Evolutionary conservation across 208 protist species (phyloP).

Genomic region (Jaenimonas drosophilae): DNA sequence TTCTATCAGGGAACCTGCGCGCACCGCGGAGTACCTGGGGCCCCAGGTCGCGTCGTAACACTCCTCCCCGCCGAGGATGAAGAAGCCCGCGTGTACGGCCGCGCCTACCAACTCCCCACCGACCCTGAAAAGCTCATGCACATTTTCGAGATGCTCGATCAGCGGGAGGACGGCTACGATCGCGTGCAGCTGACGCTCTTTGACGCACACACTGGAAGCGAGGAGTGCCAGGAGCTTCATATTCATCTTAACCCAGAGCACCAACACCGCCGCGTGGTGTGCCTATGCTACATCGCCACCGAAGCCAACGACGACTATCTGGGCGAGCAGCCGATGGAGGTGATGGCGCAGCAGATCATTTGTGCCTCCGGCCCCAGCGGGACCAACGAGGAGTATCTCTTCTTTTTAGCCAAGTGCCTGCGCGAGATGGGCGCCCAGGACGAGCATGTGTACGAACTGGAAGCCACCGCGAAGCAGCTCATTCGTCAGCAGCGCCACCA

Average conservation of each 20-base stretch:
- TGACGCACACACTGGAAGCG: slow-evolving; percentile 10
- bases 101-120: slow-evolving; percentile 57
- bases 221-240: slow-evolving; percentile 1
- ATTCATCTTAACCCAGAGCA: neutral
- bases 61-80: slow-evolving; percentile 25
- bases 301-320: slow-evolving; percentile 54
- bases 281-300: slow-evolving; percentile 70
- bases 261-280: slow-evolving; percentile 11
- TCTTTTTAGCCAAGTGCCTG: slow-evolving; percentile 40
- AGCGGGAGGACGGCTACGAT: slow-evolving; percentile 60
- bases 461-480: slow-evolving; percentile 19
- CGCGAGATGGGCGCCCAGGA: slow-evolving; percentile 35
- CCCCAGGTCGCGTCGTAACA: slow-evolving; percentile 72
- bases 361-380: slow-evolving; percentile 41
- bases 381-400: slow-evolving; percentile 70
- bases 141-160: slow-evolving; percentile 46
- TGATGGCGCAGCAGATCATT: slow-evolving; percentile 57
- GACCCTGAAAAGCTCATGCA: slow-evolving; percentile 24
- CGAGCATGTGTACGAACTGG: slow-evolving; percentile 67
- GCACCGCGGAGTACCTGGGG: slow-evolving; percentile 54
- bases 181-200: slow-evolving; percentile 39
- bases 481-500: too few species aligned
- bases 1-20: slow-evolving; percentile 76
- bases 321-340: slow-evolving; percentile 33
- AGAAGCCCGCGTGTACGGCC: slow-evolving; percentile 46